Base-by-base conservation (phyloP, 2,329 filamentous ascomycete genomes). In the Mariannaea elegans region DNA sequence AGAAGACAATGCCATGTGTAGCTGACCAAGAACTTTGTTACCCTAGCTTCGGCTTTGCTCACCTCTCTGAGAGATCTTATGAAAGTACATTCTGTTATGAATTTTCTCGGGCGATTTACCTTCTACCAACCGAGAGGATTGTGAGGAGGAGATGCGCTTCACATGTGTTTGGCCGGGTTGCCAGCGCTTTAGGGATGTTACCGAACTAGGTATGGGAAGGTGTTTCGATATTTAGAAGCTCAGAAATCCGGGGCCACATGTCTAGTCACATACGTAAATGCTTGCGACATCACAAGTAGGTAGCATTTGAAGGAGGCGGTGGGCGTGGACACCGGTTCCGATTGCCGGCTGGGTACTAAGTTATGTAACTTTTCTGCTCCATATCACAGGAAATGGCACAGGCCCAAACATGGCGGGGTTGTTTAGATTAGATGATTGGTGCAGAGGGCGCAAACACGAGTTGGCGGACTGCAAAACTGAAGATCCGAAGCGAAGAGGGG, bases 161-260 rank as follows among this genome's bases (percentile, higher is more conserved):
- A 49, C 45, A 49, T 50, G 39, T 32, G 19, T 57, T 51, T 57
- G 39, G 23, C 46, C 29, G 46, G 38, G 54, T 36, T 57, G 48
- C 53, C 45, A 38, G 14, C 31, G 32, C 16, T n/a, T 47, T 47
- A 9, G 29, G 47, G 42, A 47, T 47, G 52, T 27, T 49, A 50
- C 53, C 41, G 19, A 54, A 29, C 24, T 27, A 27, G 24, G 24
- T 27, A 27, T 27, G 24, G 24, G 9, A 27, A 27, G 5, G 24
- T 27, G 24, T 27, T 27, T 27, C 24, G 24, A 27, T 27, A 27
- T 27, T 9, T 27, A 27, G 9, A n/a, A n/a, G n/a, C n/a, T n/a
- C n/a, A 9, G 24, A 27, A 27, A 27, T 27, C 24, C 24, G 24
- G 24, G 24, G 24, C n/a, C n/a, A n/a, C n/a, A n/a, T n/a, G n/a